Conservation (phyloP, 139 green algal genomes). For the Edaphochlamys debaryana region DNA sequence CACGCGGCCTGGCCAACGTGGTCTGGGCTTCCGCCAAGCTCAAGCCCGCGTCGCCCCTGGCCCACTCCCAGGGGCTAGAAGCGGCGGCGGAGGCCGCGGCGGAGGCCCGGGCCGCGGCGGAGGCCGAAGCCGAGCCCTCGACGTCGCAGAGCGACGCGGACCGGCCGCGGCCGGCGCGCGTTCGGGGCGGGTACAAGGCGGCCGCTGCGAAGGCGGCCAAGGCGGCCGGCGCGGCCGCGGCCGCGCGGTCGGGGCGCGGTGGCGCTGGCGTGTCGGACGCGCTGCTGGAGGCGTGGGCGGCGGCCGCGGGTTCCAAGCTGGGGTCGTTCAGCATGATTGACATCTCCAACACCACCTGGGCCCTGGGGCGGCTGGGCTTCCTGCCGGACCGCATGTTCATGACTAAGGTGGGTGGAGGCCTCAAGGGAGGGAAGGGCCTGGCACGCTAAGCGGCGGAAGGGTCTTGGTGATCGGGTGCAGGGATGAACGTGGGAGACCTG, state of each 20-base stretch:
- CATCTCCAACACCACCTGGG: slow-evolving; percentile 30
- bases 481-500: too few species aligned
- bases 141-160: not conserved
- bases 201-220: not conserved
- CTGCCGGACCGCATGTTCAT: slow-evolving; percentile 12
- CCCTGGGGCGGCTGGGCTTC: slow-evolving; percentile 24
- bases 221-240: not conserved
- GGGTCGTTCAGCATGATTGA: slow-evolving; percentile 16
- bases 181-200: not conserved
- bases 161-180: not conserved
- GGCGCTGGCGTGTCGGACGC: slow-evolving; percentile 1
- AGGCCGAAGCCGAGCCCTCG: not conserved
- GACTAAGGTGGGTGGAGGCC: not conserved
- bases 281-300: slow-evolving; percentile 21
- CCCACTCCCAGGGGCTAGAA: too few species aligned
- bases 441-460: too few species aligned
- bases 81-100: not conserved
- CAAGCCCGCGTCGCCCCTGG: not conserved
- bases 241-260: too few species aligned
- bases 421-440: too few species aligned
- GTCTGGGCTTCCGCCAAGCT: slow-evolving; percentile 30
- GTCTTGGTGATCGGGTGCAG: too few species aligned
- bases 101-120: too few species aligned
- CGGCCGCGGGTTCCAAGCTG: not conserved
- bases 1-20: slow-evolving; percentile 24